These are phyloP conservation scores for Phoma sp. DNA, from an alignment of 2,329 filamentous ascomycete species.

Conservation along the genomic window DNA sequence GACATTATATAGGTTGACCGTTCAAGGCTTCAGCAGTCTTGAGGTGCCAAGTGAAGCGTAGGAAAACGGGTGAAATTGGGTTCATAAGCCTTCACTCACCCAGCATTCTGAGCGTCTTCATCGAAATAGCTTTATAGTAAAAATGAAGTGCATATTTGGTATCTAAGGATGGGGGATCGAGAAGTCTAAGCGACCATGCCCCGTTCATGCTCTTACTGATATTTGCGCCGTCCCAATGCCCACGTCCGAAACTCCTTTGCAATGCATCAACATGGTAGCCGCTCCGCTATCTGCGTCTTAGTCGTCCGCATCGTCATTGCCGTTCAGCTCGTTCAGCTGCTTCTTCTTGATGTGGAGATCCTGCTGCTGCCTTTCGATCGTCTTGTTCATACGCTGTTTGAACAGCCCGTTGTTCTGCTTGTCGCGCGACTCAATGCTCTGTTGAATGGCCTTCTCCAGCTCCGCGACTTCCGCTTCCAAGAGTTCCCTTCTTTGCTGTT, in stretches of 20 bases:
- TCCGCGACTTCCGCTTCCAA: slow-evolving; percentile 62
- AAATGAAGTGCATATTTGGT: neutral
- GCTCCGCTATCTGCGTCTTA: neutral
- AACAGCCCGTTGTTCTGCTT: slow-evolving; percentile 57
- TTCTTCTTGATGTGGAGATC: slow-evolving; percentile 63
- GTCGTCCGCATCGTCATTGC: slow-evolving; percentile 26
- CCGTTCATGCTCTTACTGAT: neutral
- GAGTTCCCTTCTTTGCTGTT: slow-evolving; percentile 54
- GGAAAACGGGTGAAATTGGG: too few species aligned
- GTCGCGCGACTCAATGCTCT: slow-evolving; percentile 51
- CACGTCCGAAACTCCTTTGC: slow-evolving; percentile 1
- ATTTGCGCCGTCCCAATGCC: slow-evolving; percentile 12
- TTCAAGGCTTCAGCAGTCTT: too few species aligned
- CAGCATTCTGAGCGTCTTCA: too few species aligned
- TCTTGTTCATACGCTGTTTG: slow-evolving; percentile 56
- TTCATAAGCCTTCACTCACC: too few species aligned
- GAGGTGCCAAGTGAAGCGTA: too few species aligned
- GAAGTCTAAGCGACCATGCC: too few species aligned
- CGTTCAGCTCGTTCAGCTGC: slow-evolving; percentile 46
- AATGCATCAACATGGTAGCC: slow-evolving; percentile 2
- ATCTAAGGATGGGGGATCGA: slow-evolving; percentile 4
- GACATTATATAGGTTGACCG: neutral
- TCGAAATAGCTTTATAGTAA: neutral
- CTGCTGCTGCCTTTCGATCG: slow-evolving; percentile 53
- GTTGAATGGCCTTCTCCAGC: slow-evolving; percentile 58